Base-by-base conservation (phyloP, 257 asterid species). In the Solanum medicagineum region DNA sequence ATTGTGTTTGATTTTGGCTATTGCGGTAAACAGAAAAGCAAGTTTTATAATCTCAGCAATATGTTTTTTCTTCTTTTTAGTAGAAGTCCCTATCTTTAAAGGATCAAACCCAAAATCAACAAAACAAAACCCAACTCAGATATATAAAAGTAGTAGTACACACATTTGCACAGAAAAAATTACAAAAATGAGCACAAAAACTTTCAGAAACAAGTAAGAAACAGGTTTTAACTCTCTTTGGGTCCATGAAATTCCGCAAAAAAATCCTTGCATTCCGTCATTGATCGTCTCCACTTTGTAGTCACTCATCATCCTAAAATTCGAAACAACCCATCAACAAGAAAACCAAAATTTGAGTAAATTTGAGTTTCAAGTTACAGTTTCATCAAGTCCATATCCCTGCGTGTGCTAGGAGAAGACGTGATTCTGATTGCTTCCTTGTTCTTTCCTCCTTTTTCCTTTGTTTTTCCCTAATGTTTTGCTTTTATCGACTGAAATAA, bases 321-420 rank as follows among this genome's bases (percentile, higher is more conserved):
- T 89, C 14, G 82, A 84, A 11, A 13, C n/a, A 68, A 53, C n/a
- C 40, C 20, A 66, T 68, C 56, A 14, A 80, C n/a, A 40, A 14
- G 44, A 82, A 59, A 57, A 80, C 26, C 24, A n/a, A 84, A 84
- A 24, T 81, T 74, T 59, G 47, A 71, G 53, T 26, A 40, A 83
- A 81, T 74, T 89, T 12, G 85, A 69, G 69, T 56, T 22, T 29
- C 22, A 59, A 77, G 84, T 55, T 95, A 95, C 98, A 95, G 95
- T 90, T 95, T 94, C 98, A 93, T 93, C 93, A 95, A 89, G 89
- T 95, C 98, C 98, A 94, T 94, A 86, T 95, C 97, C 84, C 98
- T 88, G 89, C 98, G 95, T 84, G 92, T 94, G 96, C 93, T 94
- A 82, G 98, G 97, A 63, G 36, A 94, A 89, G 98, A 92, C 98